Evolutionary conservation across 192 early-diverging fungal genomes (phyloP), one percentile per base, ranked within the genome.

Genomic region (Chytriomyces sp.): DNA sequence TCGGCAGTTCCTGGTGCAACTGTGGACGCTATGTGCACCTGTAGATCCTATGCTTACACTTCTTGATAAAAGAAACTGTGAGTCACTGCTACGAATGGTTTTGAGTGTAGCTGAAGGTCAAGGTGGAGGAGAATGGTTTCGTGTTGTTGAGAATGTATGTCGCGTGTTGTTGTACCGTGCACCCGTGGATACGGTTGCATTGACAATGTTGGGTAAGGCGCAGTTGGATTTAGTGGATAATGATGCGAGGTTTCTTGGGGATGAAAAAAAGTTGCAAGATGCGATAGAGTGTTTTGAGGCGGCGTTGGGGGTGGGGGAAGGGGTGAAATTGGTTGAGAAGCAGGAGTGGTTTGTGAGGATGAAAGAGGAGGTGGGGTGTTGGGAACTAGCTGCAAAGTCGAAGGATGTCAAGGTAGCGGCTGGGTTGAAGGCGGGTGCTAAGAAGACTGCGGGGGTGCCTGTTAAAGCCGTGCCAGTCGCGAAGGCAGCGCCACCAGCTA

Each of bases 211-310:
- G 13, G 82, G 82, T 5, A 13, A 62, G 9, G 65, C 71, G 3
- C 82, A 83, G 50, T 62, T 83, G 24, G 59, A 78, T 4, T 46
- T 72, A 46, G 63, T 72, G 53, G 82, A 84, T 24, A 26, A 23
- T 9, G 60, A 80, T 45, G 61, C 78, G 10, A 35, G 5, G 47
- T 65, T 28, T 50, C n/a, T 20, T 4, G 64, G 64, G 50, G 35
- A 13, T 18, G 0, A 46, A 1, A 11, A 26, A 23, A 68, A 71
- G 77, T 45, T 84, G 49, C 59, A 68, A 1, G 60, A 79, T 35
- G 76, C 80, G 10, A 80, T 81, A 20, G 72, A 79, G 63, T 48
- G 77, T 18, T 84, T 84, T 67, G 48, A 45, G 28, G 82, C 82
- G 6, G 72, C 80, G 35, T 63, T 79, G 4, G 79, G 75, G 5